phyloP scores from a whole-genome alignment of 202 grass and related monocot genomes.

The Dendrocalamus latiflorus region DNA sequence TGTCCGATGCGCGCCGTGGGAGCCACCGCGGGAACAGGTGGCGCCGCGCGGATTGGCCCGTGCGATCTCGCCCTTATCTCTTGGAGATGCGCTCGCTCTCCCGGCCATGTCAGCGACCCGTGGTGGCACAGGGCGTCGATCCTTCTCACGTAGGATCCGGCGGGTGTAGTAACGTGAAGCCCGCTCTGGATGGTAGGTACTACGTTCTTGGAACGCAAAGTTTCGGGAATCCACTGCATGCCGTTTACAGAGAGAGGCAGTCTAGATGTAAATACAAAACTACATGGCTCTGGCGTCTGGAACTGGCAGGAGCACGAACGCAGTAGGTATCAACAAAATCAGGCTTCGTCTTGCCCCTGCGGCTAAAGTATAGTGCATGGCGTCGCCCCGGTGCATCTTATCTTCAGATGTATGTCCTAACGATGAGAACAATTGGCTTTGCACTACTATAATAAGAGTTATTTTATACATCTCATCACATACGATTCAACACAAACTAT shows the following conservation, averaged over 20 bases:
- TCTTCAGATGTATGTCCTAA: no score
- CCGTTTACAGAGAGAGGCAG: not conserved
- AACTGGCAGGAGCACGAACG: not conserved
- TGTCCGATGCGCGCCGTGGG: not conserved
- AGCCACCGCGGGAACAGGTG: not conserved
- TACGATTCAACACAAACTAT: no score
- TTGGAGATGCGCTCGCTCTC: not conserved
- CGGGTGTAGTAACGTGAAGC: not conserved
- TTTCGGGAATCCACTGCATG: not conserved
- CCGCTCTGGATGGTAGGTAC: not conserved
- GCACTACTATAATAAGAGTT: no score
- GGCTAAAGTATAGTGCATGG: no score
- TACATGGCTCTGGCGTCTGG: not conserved
- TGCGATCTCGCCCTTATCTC: slow-evolving; percentile 40
- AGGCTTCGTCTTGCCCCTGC: no score
- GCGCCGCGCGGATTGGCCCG: slow-evolving; percentile 16
- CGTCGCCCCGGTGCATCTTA: no score
- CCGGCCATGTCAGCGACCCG: not conserved
- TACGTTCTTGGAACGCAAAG: not conserved
- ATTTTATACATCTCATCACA: accelerated
- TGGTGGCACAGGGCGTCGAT: not conserved
- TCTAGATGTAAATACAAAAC: no score
- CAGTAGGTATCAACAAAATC: no score
- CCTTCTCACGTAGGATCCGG: not conserved
- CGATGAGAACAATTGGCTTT: no score